phyloP scores from a whole-genome alignment of 2,329 filamentous ascomycete genomes.

The Paraphoma sp. region DNA sequence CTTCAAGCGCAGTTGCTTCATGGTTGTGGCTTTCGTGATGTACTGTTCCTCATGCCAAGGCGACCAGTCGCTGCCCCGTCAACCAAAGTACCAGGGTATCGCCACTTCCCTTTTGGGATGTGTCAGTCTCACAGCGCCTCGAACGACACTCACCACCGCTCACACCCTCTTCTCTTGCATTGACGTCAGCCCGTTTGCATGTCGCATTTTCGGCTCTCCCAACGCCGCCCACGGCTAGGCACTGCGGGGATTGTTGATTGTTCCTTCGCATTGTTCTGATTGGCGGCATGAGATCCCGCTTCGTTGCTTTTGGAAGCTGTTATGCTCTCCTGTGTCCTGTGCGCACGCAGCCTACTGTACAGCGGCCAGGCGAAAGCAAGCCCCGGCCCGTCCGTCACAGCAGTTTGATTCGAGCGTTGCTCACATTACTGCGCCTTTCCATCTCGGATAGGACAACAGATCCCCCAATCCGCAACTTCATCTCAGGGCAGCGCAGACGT shows the following conservation, averaged over 20 bases:
- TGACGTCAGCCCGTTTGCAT: conserved; percentile 14
- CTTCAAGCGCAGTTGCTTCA: conserved; percentile 5
- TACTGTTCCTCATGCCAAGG: too few species aligned
- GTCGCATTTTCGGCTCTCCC: conserved; percentile 5
- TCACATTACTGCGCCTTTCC: background rate
- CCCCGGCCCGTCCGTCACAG: background rate
- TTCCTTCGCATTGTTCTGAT: conserved; percentile 5
- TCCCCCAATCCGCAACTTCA: too few species aligned
- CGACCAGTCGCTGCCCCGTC: conserved; percentile 18
- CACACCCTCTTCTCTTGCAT: background rate
- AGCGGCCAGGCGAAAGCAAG: background rate
- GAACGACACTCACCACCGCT: background rate
- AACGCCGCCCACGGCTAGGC: background rate
- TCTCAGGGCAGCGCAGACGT: too few species aligned
- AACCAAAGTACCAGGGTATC: conserved; percentile 15
- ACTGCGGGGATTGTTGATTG: conserved; percentile 10
- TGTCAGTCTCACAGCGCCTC: background rate
- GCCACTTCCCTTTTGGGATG: conserved; percentile 17
- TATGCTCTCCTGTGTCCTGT: background rate
- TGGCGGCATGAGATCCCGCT: conserved; percentile 9
- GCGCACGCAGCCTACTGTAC: background rate
- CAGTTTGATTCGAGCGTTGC: background rate
- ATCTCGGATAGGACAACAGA: too few species aligned
- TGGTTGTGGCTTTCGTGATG: background rate
- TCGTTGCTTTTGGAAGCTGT: conserved; percentile 24